phyloP scores from a whole-genome alignment of 2,329 filamentous ascomycete species.

The Trichothecium roseum region DNA sequence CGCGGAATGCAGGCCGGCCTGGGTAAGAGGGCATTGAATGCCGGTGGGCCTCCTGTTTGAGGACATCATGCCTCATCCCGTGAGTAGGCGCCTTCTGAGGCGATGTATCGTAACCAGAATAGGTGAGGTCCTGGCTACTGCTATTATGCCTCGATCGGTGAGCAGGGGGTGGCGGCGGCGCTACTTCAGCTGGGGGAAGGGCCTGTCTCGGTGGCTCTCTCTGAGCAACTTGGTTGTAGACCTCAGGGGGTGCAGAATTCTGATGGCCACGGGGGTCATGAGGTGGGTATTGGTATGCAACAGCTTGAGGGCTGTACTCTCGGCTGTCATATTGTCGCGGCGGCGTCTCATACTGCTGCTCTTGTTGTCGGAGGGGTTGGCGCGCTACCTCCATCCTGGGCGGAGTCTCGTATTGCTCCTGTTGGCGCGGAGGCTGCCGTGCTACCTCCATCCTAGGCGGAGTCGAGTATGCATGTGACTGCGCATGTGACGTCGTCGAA shows the following conservation, averaged over 20 bases:
- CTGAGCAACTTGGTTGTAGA: slow-evolving; percentile 16
- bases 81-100: slow-evolving; percentile 30
- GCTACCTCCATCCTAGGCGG: slow-evolving; percentile 11
- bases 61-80: slow-evolving; percentile 50
- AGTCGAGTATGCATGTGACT: slow-evolving; percentile 5
- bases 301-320: slow-evolving; percentile 19
- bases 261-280: slow-evolving; percentile 23
- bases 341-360: slow-evolving; percentile 25
- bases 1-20: slow-evolving; percentile 39
- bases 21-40: slow-evolving; percentile 40
- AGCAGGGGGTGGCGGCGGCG: slow-evolving; percentile 46
- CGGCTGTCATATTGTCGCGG: slow-evolving; percentile 24
- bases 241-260: slow-evolving; percentile 14
- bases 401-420: slow-evolving; percentile 25
- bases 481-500: slow-evolving; percentile 7
- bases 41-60: slow-evolving; percentile 46
- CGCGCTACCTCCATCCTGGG: slow-evolving; percentile 13
- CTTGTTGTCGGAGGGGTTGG: slow-evolving; percentile 18
- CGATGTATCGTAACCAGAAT: slow-evolving; percentile 29
- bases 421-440: slow-evolving; percentile 18
- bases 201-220: slow-evolving; percentile 13
- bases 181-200: slow-evolving; percentile 27
- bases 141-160: slow-evolving; percentile 39
- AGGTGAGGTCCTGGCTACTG: slow-evolving; percentile 28
- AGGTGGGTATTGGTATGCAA: slow-evolving; percentile 16